phyloP scores from a whole-genome alignment of 148 eudicot species.

The Diospyros lotus region DNA sequence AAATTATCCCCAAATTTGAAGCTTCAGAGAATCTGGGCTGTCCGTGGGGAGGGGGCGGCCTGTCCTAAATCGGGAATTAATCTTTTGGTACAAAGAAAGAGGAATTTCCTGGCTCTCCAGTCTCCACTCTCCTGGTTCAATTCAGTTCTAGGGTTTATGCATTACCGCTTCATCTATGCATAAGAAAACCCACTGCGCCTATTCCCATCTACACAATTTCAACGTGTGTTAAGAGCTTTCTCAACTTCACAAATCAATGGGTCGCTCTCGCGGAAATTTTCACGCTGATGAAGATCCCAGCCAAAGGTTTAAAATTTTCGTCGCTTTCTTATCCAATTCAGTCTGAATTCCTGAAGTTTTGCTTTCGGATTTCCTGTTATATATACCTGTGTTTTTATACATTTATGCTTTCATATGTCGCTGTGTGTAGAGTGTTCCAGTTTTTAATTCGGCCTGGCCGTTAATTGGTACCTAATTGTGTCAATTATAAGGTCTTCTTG shows the following conservation, averaged over 20 bases:
- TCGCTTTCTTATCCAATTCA: not conserved
- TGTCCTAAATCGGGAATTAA: too few relatives aligned
- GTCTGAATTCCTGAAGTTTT: not conserved
- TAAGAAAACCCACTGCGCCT: too few relatives aligned
- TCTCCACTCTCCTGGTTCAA: not conserved
- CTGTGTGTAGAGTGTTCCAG: not conserved
- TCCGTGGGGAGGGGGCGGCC: too few relatives aligned
- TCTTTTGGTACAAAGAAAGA: too few relatives aligned
- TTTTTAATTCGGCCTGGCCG: not conserved
- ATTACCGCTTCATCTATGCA: not conserved
- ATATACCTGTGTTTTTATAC: not conserved
- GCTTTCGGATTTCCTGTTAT: not conserved
- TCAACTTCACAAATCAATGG: conserved; percentile 20
- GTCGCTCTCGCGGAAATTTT: conserved; percentile 48
- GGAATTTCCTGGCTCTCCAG: too few relatives aligned
- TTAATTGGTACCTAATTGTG: not conserved
- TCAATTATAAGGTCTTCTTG: too few relatives aligned
- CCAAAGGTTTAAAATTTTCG: conserved; percentile 30
- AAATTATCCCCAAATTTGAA: too few relatives aligned
- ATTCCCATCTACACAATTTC: not conserved
- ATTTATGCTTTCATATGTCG: not conserved
- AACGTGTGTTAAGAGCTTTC: conserved; percentile 9
- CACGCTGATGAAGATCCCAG: conserved; percentile 50
- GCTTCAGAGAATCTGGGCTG: too few relatives aligned
- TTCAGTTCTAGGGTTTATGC: conserved; percentile 11